Evolutionary conservation across 1,284 basidiomycete species (phyloP), one percentile per base, ranked within the genome.

Genomic region (Pyrrhoderma lamaoense): DNA sequence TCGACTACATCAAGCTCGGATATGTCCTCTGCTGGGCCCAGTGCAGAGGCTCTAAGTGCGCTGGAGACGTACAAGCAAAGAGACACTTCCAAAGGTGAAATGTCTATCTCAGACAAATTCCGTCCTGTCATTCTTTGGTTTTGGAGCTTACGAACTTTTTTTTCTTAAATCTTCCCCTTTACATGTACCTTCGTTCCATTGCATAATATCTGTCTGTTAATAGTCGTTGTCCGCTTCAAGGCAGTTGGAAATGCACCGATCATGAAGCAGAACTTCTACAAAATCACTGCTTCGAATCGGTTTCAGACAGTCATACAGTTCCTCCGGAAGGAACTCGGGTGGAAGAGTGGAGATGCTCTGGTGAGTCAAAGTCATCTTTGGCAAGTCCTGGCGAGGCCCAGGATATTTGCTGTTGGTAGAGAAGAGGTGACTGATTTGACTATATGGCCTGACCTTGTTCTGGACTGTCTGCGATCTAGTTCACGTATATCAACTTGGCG

Each of bases 201-300:
- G 25, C 38, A 13, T 46, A 14, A 1, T 27, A 18, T 11, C 44
- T 35, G 14, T 1, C 21, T 43, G 3, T 36, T 9, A 36, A 34
- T 65, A 97, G 94, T 98, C 50, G 88, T 98, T 52, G 93, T 99
- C 8, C 84, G 93, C 37, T 99, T 98, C 81, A 97, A 96, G 65
- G 93, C 94, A 0, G 92, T 96, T n/a, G 95, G 95, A 40, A 94
- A 94, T 59, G 94, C 94, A 0, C 95, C 95, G 0, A 94, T 98
- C 61, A 96, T 98, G 93, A 95, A 89, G 71, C 89, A 95, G 71
- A 97, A 97, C 70, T 89, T 95, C 64, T 97, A 93, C 80, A 95
- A 95, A 73, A 95, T 98, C 60, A 94, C 93, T 0, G 89, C 93
- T 3, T 87, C 88, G 44, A 95, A 97, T 67, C 78, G 88, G 49